Evolutionary conservation across 441 rosid species (phyloP), one percentile per base, ranked within the genome.

Genomic region (Geranium incanum): DNA sequence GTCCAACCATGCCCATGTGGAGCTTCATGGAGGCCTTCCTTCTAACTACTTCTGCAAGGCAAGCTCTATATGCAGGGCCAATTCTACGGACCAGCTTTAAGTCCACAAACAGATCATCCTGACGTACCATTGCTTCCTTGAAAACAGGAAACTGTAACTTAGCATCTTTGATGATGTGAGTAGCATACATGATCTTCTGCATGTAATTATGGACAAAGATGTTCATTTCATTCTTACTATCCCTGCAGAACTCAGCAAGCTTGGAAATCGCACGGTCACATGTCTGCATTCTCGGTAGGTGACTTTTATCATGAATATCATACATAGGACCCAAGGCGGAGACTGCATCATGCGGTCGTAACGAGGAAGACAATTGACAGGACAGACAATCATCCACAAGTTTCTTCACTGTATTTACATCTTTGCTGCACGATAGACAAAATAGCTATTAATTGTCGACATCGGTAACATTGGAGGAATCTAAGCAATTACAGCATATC

Each of bases 301-400:
- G 97, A 81, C 76, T 88, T 83, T 91, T 91, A 75, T 88, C 95
- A 77, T 95, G 99, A 78, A 87, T 92, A 79, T 95, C 97, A 79
- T 93, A 93, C 98, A 95, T 91, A 72, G 92, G 98, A 80, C 99
- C 98, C 78, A 95, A 84, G 36, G 98, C 99, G 55, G 98, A 91
- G 81, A 95, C 99, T 68, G 97, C 98, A 84, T 93, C 98, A 70
- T 95, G 99, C 71, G 98, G 99, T 39, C 99, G 97, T 55, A 89
- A 85, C 23, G 99, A 91, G 69, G 98, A 87, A 67, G 99, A 87
- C 67, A 88, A 66, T 67, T 86, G 92, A 77, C 85, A 71, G 75
- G 96, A 87, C 74, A 93, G 83, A 76, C 97, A 91, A 75, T 93
- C 98, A 81, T 95, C 95, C 68, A 95, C 97, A 68, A 93, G 97